Percentiles rank a stretch among this genome's conserved stretches.
These are phyloP conservation scores for Cajanus cajan DNA, from an alignment of 306 rosid genomes.

Conservation along the genomic window DNA sequence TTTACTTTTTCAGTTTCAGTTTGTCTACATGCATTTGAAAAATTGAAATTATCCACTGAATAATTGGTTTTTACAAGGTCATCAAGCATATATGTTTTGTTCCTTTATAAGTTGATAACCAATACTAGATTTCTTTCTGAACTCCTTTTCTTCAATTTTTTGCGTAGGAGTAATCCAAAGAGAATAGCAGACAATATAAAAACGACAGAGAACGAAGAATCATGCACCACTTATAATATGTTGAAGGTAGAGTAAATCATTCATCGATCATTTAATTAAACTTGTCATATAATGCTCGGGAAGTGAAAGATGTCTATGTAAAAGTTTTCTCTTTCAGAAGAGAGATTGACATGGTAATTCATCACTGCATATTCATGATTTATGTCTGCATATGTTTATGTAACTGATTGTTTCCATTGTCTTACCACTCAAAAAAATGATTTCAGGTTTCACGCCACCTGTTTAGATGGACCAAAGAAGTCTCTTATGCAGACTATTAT, in stretches of 20 bases:
- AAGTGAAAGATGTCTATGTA: background rate
- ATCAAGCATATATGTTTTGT: background rate
- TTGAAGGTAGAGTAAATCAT: background rate
- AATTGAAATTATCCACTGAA: slow-evolving; percentile 6
- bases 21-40: slow-evolving; percentile 18
- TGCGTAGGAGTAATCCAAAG: no score
- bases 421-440: slow-evolving; percentile 4
- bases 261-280: background rate
- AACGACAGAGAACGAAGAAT: no score
- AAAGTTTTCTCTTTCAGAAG: background rate
- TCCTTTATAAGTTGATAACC: background rate
- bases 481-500: slow-evolving; percentile 74
- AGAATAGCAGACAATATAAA: no score
- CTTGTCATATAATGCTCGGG: background rate
- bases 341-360: background rate
- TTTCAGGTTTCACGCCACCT: slow-evolving; percentile 80
- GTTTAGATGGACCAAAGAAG: slow-evolving; percentile 82
- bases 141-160: slow-evolving; percentile 15
- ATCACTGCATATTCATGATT: background rate
- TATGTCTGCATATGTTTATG: background rate
- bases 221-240: no score
- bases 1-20: slow-evolving; percentile 20
- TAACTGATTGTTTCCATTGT: background rate
- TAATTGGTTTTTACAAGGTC: slow-evolving; percentile 1
- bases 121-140: slow-evolving; percentile 15